Evolutionary conservation across 768 basidiomycete species (phyloP).

Genomic region (Phlebiopsis gigantea): DNA sequence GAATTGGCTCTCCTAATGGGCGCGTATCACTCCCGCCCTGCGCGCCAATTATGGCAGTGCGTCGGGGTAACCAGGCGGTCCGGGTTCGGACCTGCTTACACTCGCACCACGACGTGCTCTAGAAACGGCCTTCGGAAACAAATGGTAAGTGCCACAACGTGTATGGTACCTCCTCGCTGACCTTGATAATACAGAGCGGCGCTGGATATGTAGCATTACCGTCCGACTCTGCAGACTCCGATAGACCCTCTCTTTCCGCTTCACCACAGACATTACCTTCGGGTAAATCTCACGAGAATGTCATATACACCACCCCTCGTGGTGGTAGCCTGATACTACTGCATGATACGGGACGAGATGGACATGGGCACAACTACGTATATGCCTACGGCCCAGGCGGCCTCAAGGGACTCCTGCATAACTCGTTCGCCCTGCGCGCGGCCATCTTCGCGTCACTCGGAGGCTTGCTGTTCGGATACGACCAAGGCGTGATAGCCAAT

Average conservation of each 20-base stretch:
- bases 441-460: constrained; percentile 75
- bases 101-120: neutral
- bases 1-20: too few relatives aligned
- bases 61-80: neutral
- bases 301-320: constrained; percentile 6
- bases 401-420: constrained; percentile 55
- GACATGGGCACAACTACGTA: constrained; percentile 36
- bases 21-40: neutral
- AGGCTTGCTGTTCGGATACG: constrained; percentile 76
- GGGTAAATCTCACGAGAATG: neutral
- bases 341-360: neutral
- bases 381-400: constrained; percentile 76
- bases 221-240: constrained; percentile 3
- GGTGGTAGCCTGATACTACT: constrained; percentile 14
- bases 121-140: neutral
- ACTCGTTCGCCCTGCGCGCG: constrained; percentile 60
- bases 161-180: too few relatives aligned
- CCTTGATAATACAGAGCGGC: neutral
- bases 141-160: neutral
- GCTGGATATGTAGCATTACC: constrained; percentile 9
- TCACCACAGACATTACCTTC: neutral
- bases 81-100: too few relatives aligned
- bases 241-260: neutral
- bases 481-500: constrained; percentile 84
- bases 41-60: neutral